Conservation (phyloP, 129 eudicot genomes). For the Ambrosia trifida region DNA sequence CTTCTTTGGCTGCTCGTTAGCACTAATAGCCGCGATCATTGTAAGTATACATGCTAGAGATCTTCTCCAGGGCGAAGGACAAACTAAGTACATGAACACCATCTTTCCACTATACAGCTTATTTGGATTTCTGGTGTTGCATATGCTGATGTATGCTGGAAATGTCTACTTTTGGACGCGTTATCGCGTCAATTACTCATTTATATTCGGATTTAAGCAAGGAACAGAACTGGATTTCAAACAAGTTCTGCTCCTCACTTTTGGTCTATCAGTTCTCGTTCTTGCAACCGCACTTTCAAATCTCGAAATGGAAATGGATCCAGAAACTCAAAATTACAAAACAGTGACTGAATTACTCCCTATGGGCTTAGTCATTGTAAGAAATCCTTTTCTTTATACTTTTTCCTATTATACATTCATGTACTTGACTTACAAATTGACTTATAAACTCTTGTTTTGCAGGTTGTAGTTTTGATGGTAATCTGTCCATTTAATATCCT, state of each 20-base stretch:
- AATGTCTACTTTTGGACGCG: conserved; percentile 47
- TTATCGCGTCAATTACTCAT: conserved; percentile 50
- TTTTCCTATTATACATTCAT: not conserved
- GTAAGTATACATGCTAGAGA: conserved; percentile 39
- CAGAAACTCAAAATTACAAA: conserved; percentile 37
- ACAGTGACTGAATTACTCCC: conserved; percentile 56
- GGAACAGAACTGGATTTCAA: conserved; percentile 59
- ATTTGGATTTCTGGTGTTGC: conserved; percentile 51
- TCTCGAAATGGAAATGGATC: conserved; percentile 61
- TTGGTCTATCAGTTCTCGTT: conserved; percentile 54
- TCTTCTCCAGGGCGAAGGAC: conserved; percentile 42
- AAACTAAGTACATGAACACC: conserved; percentile 53
- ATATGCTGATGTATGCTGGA: conserved; percentile 46
- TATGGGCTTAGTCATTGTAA: conserved; percentile 50
- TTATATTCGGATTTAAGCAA: conserved; percentile 50
- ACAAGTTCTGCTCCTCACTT: conserved; percentile 59
- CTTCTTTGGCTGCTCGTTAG: conserved; percentile 68
- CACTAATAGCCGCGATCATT: conserved; percentile 53
- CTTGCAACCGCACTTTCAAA: conserved; percentile 55
- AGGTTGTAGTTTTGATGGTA: conserved; percentile 51
- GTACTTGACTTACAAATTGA: not conserved
- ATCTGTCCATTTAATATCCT: conserved; percentile 70
- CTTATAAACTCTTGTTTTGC: conserved; percentile 21
- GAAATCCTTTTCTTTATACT: conserved; percentile 7
- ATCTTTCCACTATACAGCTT: conserved; percentile 73